These are phyloP conservation scores for Raddia distichophylla DNA, from an alignment of 176 grass and related monocot genomes.

Conservation along the genomic window DNA sequence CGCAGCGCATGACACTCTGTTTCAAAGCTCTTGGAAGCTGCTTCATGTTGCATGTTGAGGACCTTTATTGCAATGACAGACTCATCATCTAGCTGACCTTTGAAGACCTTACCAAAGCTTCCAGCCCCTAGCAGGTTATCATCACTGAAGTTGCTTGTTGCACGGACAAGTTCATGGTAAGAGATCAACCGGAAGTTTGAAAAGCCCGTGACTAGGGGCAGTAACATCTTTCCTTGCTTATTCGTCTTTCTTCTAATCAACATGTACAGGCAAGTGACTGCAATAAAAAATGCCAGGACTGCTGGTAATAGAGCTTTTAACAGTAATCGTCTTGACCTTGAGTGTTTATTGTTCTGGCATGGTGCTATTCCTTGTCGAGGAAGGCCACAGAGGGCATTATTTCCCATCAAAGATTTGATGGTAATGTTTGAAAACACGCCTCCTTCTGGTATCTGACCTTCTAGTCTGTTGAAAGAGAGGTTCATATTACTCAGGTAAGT, in stretches of 20 bases:
- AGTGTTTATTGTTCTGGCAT: slow-evolving; percentile 23
- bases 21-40: slow-evolving; percentile 47
- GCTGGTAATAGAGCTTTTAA: slow-evolving; percentile 32
- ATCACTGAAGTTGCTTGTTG: slow-evolving; percentile 46
- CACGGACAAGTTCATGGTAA: slow-evolving; percentile 49
- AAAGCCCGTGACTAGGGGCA: background rate
- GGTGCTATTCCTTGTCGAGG: slow-evolving; percentile 32
- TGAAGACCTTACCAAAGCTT: slow-evolving; percentile 51
- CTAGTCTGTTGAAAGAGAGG: slow-evolving; percentile 45
- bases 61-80: slow-evolving; percentile 46
- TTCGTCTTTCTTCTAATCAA: slow-evolving; percentile 25
- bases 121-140: slow-evolving; percentile 43
- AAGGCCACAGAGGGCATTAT: slow-evolving; percentile 42
- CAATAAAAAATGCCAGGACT: background rate
- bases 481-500: slow-evolving; percentile 46
- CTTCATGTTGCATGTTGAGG: slow-evolving; percentile 31
- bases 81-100: slow-evolving; percentile 44
- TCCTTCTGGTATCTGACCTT: slow-evolving; percentile 38
- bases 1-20: slow-evolving; percentile 40
- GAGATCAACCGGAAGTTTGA: slow-evolving; percentile 37
- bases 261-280: slow-evolving; percentile 15
- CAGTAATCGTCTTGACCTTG: background rate
- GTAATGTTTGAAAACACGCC: slow-evolving; percentile 53
- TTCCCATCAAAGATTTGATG: slow-evolving; percentile 52
- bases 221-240: slow-evolving; percentile 14